A percentile compares a stretch with the other conserved stretches of the same genome.
Evolutionary conservation across 768 basidiomycete genomes (phyloP).

Genomic region (Coprinopsis cinerea): DNA sequence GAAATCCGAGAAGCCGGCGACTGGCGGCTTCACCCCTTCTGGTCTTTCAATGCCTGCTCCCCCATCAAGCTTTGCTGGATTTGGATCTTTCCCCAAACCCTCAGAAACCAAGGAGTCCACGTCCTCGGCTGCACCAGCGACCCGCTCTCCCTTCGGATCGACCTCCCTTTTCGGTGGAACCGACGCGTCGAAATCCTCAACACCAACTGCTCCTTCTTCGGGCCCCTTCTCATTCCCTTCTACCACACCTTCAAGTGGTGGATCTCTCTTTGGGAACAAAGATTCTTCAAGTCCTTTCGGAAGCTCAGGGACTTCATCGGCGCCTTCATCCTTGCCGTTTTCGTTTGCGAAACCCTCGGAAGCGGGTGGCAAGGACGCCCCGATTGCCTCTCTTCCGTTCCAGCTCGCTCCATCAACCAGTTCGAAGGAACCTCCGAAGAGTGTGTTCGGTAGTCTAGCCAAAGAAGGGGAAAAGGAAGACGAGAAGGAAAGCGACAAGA

Average conservation of each 20-base stretch:
- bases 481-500: neutral
- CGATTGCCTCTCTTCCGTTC: neutral
- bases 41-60: conserved; percentile 15
- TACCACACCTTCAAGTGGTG: conserved; percentile 8
- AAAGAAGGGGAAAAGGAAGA: conserved; percentile 9
- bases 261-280: conserved; percentile 8
- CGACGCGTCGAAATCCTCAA: too few species aligned
- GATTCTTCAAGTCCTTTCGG: neutral
- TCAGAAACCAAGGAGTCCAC: neutral
- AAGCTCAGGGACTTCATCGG: conserved; percentile 6
- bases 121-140: too few species aligned
- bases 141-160: too few species aligned
- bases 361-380: neutral
- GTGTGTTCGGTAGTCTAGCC: conserved; percentile 4
- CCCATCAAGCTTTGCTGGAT: conserved; percentile 12
- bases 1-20: too few species aligned
- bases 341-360: neutral
- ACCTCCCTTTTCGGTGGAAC: too few species aligned
- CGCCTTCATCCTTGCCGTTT: neutral
- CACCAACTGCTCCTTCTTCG: conserved; percentile 5
- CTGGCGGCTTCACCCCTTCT: too few species aligned
- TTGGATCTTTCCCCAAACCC: conserved; percentile 3
- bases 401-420: neutral
- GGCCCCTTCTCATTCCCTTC: conserved; percentile 8
- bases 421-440: conserved; percentile 7